These are phyloP conservation scores for Nidularia pulvinata DNA, from an alignment of 768 basidiomycete species.

Conservation along the genomic window DNA sequence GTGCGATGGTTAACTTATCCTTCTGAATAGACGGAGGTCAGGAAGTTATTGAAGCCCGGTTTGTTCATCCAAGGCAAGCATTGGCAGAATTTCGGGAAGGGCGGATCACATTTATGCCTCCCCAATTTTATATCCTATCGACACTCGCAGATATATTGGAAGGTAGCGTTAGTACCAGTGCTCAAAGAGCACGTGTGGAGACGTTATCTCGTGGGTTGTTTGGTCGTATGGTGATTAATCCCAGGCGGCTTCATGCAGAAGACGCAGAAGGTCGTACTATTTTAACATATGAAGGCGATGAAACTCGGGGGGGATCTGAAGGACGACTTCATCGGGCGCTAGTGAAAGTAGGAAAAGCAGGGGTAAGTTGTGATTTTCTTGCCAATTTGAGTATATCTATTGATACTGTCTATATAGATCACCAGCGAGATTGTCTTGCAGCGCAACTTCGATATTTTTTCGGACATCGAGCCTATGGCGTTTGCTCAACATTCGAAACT, in stretches of 20 bases:
- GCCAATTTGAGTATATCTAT: not conserved
- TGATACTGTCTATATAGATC: conserved; percentile 28
- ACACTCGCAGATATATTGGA: conserved; percentile 56
- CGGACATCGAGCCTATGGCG: conserved; percentile 40
- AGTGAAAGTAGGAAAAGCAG: conserved; percentile 44
- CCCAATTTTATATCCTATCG: conserved; percentile 70
- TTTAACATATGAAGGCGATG: conserved; percentile 72
- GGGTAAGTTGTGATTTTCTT: conserved; percentile 35
- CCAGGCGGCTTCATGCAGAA: conserved; percentile 31
- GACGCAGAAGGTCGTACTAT: conserved; percentile 44
- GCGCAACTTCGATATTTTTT: conserved; percentile 69
- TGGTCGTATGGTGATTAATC: conserved; percentile 62
- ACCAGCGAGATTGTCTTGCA: conserved; percentile 49
- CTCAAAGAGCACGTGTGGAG: conserved; percentile 44
- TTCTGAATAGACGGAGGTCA: conserved; percentile 51
- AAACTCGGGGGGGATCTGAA: conserved; percentile 56
- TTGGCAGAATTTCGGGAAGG: conserved; percentile 49
- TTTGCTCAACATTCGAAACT: conserved; percentile 25
- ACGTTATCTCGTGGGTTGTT: conserved; percentile 53
- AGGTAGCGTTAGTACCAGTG: conserved; percentile 34
- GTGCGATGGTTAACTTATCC: not conserved
- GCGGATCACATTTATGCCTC: conserved; percentile 66
- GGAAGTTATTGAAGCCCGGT: conserved; percentile 71
- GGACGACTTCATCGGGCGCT: conserved; percentile 62
- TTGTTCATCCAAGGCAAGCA: conserved; percentile 53